phyloP scores from a whole-genome alignment of 805 yeast genomes.

The Pichia cephalocereana region DNA sequence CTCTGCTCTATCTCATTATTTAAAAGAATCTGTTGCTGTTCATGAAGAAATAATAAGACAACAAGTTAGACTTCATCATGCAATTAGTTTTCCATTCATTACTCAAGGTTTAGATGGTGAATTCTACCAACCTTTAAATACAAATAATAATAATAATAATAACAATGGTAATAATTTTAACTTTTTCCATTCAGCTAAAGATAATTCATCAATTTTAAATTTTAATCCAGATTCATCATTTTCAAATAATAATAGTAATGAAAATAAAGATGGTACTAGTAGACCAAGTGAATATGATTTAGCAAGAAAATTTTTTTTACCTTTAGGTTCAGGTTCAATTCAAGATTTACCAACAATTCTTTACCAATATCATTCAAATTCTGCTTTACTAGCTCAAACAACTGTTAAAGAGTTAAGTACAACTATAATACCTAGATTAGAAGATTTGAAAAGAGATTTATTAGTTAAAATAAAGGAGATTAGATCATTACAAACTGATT shows the following conservation, averaged over 20 bases:
- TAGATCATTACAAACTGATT: slow-evolving; percentile 72
- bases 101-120: slow-evolving; percentile 34
- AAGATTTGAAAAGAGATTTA: slow-evolving; percentile 65
- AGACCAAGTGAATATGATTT: slow-evolving; percentile 27
- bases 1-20: slow-evolving; percentile 62
- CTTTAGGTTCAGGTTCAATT: slow-evolving; percentile 70
- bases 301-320: slow-evolving; percentile 50
- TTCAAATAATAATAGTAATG: slow-evolving; percentile 8
- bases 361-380: slow-evolving; percentile 41
- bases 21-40: slow-evolving; percentile 71
- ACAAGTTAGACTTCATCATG: slow-evolving; percentile 71
- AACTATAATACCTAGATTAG: slow-evolving; percentile 57
- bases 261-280: slow-evolving; percentile 10
- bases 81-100: slow-evolving; percentile 49
- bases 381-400: slow-evolving; percentile 49
- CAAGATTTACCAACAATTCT: slow-evolving; percentile 73
- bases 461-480: slow-evolving; percentile 82
- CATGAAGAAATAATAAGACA: slow-evolving; percentile 86
- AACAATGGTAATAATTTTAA: neutral
- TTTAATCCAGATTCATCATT: slow-evolving; percentile 3
- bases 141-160: slow-evolving; percentile 10
- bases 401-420: slow-evolving; percentile 52
- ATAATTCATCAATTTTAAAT: neutral
- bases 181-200: slow-evolving; percentile 6
- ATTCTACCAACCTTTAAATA: slow-evolving; percentile 28